Evolutionary conservation across 257 asterid genomes (phyloP).

Genomic region (Solanum raphanifolium): DNA sequence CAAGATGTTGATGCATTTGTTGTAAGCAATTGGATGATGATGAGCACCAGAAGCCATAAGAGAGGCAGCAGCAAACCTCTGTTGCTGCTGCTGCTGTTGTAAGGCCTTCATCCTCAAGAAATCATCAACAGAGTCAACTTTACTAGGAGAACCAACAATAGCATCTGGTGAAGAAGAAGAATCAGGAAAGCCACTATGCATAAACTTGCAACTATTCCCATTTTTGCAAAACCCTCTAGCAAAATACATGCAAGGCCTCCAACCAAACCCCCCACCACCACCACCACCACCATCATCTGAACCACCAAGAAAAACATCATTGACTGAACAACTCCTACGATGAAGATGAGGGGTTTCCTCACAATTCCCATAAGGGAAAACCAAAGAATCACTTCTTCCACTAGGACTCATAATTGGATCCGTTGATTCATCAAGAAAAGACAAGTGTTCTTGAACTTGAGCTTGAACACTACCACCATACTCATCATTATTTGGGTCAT

Average conservation of each 20-base stretch:
- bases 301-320: slow-evolving; percentile 54
- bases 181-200: slow-evolving; percentile 27
- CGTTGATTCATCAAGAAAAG: slow-evolving; percentile 57
- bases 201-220: slow-evolving; percentile 55
- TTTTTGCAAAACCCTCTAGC: slow-evolving; percentile 77
- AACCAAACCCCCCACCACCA: slow-evolving; percentile 38
- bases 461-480: slow-evolving; percentile 14
- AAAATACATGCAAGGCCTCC: slow-evolving; percentile 87
- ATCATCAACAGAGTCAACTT: slow-evolving; percentile 49
- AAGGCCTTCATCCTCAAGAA: slow-evolving; percentile 59
- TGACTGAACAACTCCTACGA: slow-evolving; percentile 66
- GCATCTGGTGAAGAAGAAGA: neutral
- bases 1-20: slow-evolving; percentile 53
- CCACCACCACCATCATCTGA: slow-evolving; percentile 35
- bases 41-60: slow-evolving; percentile 59
- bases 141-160: slow-evolving; percentile 45
- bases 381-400: slow-evolving; percentile 72
- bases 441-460: slow-evolving; percentile 9
- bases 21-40: slow-evolving; percentile 43
- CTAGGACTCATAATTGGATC: slow-evolving; percentile 53
- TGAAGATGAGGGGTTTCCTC: slow-evolving; percentile 39
- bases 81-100: slow-evolving; percentile 64
- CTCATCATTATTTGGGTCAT: slow-evolving; percentile 1
- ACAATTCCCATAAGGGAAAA: slow-evolving; percentile 31
- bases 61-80: slow-evolving; percentile 49